Evolutionary conservation across 2,329 filamentous ascomycete genomes (phyloP), one percentile per base, ranked within the genome.

Genomic region (Fusarium sp.): DNA sequence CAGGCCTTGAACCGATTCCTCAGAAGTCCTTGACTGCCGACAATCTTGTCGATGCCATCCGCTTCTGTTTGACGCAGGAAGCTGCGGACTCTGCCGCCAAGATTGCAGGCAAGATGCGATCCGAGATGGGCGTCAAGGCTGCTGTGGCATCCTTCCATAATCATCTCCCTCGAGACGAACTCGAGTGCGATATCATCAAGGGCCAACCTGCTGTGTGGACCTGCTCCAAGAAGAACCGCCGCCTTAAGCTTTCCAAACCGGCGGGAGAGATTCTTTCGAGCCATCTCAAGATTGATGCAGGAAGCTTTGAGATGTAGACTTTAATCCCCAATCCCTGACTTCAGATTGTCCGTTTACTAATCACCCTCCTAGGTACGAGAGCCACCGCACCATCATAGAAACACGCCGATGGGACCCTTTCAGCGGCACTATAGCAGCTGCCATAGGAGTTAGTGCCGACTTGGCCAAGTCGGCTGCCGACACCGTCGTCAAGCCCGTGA

Each of bases 1-100:
- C 93, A 8, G 93, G 93, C 0, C 93, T 93, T 0, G 81, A 85
- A 1, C 92, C 93, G 0, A 90, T 94, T 56, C 91, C 91, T 0
- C 89, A 92, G 79, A 92, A 92, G 73, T 84, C 90, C 36, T 82
- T 95, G 27, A 94, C 89, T 0, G 85, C 87, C 0, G 89, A 91
- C n/a, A 91, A 88, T 14, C 85, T 95, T 5, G 90, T 90, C 0
- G 86, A 87, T 18, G 90, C 91, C 0, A 92, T 95, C 60, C 80
- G 80, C 6, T 85, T 87, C 42, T 91, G 90, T 14, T 78, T 93
- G 5, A 86, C 87, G 69, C 86, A 90, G 0, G 87, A 89, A 47
- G 92, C 89, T 0, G 84, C 88, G 25, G 83, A 87, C 35, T 88
- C 89, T 65, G 88, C 88, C 1, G 79, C 81, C 56, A 86, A 88